These are phyloP conservation scores for Starmerella stigmatis DNA, from an alignment of 805 yeast genomes.

Conservation along the genomic window DNA sequence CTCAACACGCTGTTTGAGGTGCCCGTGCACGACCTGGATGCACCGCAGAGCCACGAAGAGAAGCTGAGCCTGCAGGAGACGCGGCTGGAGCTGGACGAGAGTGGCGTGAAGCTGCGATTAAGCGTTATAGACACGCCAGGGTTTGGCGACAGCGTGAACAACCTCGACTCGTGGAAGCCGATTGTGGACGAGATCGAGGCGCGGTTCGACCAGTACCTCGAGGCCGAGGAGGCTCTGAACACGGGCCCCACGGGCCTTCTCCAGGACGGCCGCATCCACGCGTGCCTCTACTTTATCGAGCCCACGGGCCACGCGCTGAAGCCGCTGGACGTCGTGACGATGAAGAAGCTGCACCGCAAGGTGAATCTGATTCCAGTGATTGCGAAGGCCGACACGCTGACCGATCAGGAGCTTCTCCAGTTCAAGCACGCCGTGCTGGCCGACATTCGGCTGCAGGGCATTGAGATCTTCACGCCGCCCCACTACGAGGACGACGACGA, in stretches of 20 bases:
- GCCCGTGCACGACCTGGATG: slow-evolving; percentile 41
- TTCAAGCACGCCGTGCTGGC: slow-evolving; percentile 70
- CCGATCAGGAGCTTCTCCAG: slow-evolving; percentile 67
- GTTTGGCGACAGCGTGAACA: slow-evolving; percentile 82
- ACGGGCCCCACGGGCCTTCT: slow-evolving; percentile 43
- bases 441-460: slow-evolving; percentile 65
- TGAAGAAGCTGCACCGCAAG: slow-evolving; percentile 78
- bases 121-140: slow-evolving; percentile 87
- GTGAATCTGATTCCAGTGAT: slow-evolving; percentile 91
- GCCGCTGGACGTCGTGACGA: slow-evolving; percentile 77
- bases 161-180: slow-evolving; percentile 74
- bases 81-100: slow-evolving; percentile 75
- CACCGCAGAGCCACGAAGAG: slow-evolving; percentile 26
- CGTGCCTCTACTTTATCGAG: slow-evolving; percentile 84
- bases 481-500: slow-evolving; percentile 74
- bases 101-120: slow-evolving; percentile 76
- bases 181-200: slow-evolving; percentile 78
- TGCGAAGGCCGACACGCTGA: slow-evolving; percentile 87
- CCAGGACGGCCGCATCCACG: slow-evolving; percentile 81
- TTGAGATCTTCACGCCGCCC: slow-evolving; percentile 68
- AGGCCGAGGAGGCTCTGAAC: slow-evolving; percentile 73
- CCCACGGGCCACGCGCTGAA: slow-evolving; percentile 93
- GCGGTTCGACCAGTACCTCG: slow-evolving; percentile 81
- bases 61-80: slow-evolving; percentile 46
- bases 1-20: slow-evolving; percentile 79